phyloP scores from a whole-genome alignment of 2,329 filamentous ascomycete genomes.

The Lachnellula occidentalis region DNA sequence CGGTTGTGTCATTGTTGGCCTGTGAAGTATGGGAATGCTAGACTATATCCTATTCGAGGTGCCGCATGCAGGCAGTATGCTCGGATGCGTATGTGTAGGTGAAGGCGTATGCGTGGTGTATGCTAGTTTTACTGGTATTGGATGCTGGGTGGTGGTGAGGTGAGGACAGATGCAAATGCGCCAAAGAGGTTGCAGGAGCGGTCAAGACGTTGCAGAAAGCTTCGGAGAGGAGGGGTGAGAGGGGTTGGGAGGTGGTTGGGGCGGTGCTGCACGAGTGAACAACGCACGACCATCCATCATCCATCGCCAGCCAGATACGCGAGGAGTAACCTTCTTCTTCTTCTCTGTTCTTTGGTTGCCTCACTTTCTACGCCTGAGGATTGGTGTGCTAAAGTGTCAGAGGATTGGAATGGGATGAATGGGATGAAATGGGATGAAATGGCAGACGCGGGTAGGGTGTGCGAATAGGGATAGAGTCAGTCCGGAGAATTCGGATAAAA shows the following conservation, averaged over 20 bases:
- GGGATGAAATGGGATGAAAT: too few species aligned
- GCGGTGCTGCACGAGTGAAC: slow-evolving; percentile 3
- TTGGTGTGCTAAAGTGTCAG: not conserved
- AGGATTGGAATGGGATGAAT: not conserved
- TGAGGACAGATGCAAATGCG: not conserved
- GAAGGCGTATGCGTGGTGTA: not conserved
- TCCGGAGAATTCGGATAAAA: too few species aligned
- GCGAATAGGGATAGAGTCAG: too few species aligned
- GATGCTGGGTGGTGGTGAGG: not conserved
- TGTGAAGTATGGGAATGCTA: slow-evolving; percentile 7
- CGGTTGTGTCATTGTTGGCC: slow-evolving; percentile 19
- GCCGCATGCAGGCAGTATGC: too few species aligned
- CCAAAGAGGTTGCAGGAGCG: slow-evolving; percentile 5
- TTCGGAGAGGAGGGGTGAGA: not conserved
- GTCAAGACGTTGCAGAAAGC: not conserved
- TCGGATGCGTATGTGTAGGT: too few species aligned
- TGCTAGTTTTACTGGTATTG: not conserved
- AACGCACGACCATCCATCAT: slow-evolving; percentile 2
- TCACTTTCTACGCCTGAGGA: slow-evolving; percentile 9
- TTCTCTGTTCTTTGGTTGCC: slow-evolving; percentile 10
- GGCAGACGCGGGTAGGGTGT: too few species aligned
- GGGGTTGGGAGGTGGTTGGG: slow-evolving; percentile 1
- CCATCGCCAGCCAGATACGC: slow-evolving; percentile 3
- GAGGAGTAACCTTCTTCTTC: not conserved
- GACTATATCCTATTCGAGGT: slow-evolving; percentile 1